Conservation (phyloP, 495 filamentous ascomycete genomes). For the Lasiosphaeriaceae sp. region DNA sequence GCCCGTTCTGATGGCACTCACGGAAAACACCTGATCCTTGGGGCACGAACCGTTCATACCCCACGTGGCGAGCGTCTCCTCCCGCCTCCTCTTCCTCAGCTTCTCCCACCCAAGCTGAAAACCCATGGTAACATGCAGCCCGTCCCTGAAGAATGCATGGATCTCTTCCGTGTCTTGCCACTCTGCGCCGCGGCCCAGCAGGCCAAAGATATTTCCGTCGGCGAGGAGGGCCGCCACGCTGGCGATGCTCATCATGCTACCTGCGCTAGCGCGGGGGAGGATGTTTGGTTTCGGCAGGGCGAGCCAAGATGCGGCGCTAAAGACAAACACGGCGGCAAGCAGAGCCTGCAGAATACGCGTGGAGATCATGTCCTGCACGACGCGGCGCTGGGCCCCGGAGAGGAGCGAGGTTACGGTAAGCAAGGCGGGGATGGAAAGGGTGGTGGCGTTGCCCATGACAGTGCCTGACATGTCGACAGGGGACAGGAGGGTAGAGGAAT, state of each 20-base stretch:
- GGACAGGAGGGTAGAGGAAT: not conserved
- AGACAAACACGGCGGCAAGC: slow-evolving; percentile 22
- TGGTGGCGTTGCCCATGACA: slow-evolving; percentile 13
- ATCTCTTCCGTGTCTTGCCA: slow-evolving; percentile 11
- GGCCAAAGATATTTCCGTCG: slow-evolving; percentile 24
- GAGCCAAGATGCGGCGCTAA: slow-evolving; percentile 17
- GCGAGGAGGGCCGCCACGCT: slow-evolving; percentile 27
- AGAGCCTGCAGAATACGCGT: slow-evolving; percentile 32
- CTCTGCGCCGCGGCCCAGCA: slow-evolving; percentile 17
- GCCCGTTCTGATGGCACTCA: slow-evolving; percentile 16
- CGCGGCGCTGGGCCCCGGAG: slow-evolving; percentile 11
- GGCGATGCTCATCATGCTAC: slow-evolving; percentile 30
- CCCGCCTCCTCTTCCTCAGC: slow-evolving; percentile 4
- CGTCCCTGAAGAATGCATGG: slow-evolving; percentile 14
- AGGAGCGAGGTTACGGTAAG: slow-evolving; percentile 12
- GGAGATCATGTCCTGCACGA: slow-evolving; percentile 28
- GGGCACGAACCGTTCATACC: not conserved
- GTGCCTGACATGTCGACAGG: slow-evolving; percentile 1
- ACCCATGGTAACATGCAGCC: slow-evolving; percentile 20
- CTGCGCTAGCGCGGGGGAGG: slow-evolving; percentile 28
- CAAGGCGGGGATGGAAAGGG: slow-evolving; percentile 9
- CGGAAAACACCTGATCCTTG: slow-evolving; percentile 17
- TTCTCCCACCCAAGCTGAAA: slow-evolving; percentile 21
- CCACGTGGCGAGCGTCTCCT: not conserved
- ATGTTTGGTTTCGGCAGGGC: slow-evolving; percentile 20